Evolutionary conservation across 1,284 basidiomycete species (phyloP), one percentile per base, ranked within the genome.

Genomic region (Trametes sp.): DNA sequence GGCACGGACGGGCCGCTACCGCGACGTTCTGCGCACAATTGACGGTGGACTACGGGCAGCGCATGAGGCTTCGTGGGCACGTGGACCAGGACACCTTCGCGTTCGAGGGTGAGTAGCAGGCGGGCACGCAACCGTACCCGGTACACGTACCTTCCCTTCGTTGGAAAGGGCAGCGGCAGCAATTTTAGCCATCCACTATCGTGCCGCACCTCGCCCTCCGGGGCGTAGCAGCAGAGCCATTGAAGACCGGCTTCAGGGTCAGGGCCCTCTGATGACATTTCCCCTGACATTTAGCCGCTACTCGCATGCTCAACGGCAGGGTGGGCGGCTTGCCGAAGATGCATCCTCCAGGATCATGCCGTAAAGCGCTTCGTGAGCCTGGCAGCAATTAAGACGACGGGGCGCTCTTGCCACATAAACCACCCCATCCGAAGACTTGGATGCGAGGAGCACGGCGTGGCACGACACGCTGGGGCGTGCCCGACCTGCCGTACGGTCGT

Each of bases 11-110:
- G 44, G 38, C 64, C 61, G 61, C 53, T 29, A 41, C 55, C 21
- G 56, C 50, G 52, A 46, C 41, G 29, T 7, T 11, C 28, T 55
- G 51, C 41, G 36, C 49, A 19, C 49, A 41, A 42, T 11, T 36
- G 31, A 45, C 46, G 54, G 26, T 45, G 28, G 55, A n/a, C 31
- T 44, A 35, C 24, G 59, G 46, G 35, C 54, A 28, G 14, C 6
- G n/a, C 33, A 23, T 24, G 42, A 33, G 35, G 48, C 38, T 45
- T 42, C 31, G 11, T 31, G 14, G 5, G 35, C 59, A 61, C 55
- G 59, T 56, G 64, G 58, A n/a, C 52, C 48, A 36, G 5, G 28
- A 58, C 59, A 59, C 55, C 55, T 28, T 29, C 41, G 52, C 23
- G 28, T 38, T 42, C 24, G 24, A 42, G 36, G 50, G 57, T 54